Percentiles rank a stretch among this genome's conserved stretches.
Conservation (phyloP, 192 early-diverging fungal genomes). For the Gigaspora rosea region DNA sequence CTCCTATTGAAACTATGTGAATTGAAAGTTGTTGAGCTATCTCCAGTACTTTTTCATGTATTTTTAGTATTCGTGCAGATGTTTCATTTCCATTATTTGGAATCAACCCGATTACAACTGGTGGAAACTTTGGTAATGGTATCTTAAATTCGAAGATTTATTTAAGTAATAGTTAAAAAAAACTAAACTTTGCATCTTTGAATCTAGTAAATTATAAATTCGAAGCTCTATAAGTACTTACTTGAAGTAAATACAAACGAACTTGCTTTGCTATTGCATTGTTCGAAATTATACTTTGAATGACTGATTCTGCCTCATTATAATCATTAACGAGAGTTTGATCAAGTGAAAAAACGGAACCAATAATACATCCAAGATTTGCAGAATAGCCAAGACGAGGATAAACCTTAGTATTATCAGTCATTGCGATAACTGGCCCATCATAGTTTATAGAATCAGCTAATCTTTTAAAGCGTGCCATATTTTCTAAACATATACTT, state of each 20-base stretch:
- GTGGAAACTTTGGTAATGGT: not conserved
- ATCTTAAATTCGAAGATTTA: not conserved
- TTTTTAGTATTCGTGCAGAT: no score
- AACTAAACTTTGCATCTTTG: no score
- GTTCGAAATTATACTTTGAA: not conserved
- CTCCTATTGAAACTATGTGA: no score
- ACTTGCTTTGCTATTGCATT: not conserved
- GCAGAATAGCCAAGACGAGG: not conserved
- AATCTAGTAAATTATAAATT: no score
- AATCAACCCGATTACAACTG: no score
- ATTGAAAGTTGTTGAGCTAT: no score
- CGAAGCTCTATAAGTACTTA: not conserved
- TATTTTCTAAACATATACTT: not conserved
- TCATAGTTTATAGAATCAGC: not conserved
- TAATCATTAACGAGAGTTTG: not conserved
- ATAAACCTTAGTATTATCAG: not conserved
- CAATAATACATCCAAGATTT: not conserved
- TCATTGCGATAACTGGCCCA: not conserved
- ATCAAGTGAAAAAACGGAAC: not conserved
- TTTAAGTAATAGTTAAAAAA: no score
- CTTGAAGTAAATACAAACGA: not conserved
- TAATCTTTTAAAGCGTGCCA: not conserved
- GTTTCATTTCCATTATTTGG: no score
- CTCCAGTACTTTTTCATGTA: no score
- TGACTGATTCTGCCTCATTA: not conserved